Evolutionary conservation across 1,284 basidiomycete species (phyloP).

Genomic region (Polyporus tsugae): DNA sequence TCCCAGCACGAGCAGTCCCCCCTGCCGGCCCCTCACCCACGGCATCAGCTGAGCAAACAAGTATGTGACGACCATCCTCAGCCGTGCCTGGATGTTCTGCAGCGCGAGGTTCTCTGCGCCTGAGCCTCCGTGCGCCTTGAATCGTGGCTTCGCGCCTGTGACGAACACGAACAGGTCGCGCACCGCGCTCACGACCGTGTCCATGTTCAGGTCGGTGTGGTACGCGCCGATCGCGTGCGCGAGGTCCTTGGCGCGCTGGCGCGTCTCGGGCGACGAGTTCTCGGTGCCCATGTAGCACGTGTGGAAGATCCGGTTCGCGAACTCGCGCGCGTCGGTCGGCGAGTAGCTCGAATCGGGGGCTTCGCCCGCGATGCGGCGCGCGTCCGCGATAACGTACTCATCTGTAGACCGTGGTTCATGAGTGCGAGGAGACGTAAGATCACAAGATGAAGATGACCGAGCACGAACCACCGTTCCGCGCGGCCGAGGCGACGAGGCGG

Average conservation of each 20-base stretch:
- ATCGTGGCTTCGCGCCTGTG: constrained; percentile 85
- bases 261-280: constrained; percentile 91
- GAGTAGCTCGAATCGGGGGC: constrained; percentile 82
- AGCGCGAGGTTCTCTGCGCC: constrained; percentile 93
- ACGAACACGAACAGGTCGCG: constrained; percentile 86
- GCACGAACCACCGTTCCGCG: constrained; percentile 67
- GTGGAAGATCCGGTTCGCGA: constrained; percentile 90
- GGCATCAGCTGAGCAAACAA: constrained; percentile 96
- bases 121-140: constrained; percentile 89
- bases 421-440: neutral
- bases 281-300: constrained; percentile 99
- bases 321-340: constrained; percentile 88
- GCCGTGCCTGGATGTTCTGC: constrained; percentile 97
- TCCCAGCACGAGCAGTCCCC: constrained; percentile 93
- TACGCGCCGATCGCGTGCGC: constrained; percentile 90
- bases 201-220: constrained; percentile 97
- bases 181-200: constrained; percentile 87
- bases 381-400: constrained; percentile 89
- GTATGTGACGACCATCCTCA: constrained; percentile 97
- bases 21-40: constrained; percentile 87
- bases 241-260: constrained; percentile 86
- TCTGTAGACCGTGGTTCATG: constrained; percentile 53
- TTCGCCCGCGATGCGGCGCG: constrained; percentile 89
- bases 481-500: constrained; percentile 84
- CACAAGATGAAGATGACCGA: constrained; percentile 11